Percentiles rank a stretch among this genome's conserved stretches.
Conservation (phyloP, 2,329 filamentous ascomycete species). For the Penicillium capsulatum region DNA sequence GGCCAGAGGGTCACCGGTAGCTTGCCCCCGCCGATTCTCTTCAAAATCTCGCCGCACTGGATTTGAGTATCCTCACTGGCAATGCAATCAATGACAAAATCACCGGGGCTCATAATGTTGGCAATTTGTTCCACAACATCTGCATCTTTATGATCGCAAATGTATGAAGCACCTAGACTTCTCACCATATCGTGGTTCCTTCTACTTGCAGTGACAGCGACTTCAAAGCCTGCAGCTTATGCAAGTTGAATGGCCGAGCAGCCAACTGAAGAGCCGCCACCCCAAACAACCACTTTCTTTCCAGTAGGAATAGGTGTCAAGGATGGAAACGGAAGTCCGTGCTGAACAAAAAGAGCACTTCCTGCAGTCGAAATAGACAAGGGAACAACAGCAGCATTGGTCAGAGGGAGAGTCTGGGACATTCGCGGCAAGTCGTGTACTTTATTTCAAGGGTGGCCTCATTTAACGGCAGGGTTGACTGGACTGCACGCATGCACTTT, state of each 20-base stretch:
- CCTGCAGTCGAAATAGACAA: slow-evolving; percentile 33
- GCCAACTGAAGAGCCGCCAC: slow-evolving; percentile 43
- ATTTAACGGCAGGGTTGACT: too few species aligned
- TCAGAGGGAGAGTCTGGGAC: slow-evolving; percentile 29
- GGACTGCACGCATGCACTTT: too few species aligned
- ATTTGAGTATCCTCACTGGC: slow-evolving; percentile 6
- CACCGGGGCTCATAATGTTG: slow-evolving; percentile 13
- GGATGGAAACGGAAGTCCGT: slow-evolving; percentile 23
- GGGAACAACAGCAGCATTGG: slow-evolving; percentile 37
- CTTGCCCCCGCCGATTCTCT: slow-evolving; percentile 13
- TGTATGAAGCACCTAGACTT: slow-evolving; percentile 33
- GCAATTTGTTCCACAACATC: slow-evolving; percentile 28
- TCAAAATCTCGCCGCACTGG: slow-evolving; percentile 12
- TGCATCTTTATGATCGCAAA: slow-evolving; percentile 38
- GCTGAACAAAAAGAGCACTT: slow-evolving; percentile 27
- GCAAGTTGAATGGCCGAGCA: slow-evolving; percentile 44
- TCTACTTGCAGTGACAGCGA: slow-evolving; percentile 37
- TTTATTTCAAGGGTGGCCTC: too few species aligned
- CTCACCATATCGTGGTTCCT: slow-evolving; percentile 37
- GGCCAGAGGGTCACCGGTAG: slow-evolving; percentile 4
- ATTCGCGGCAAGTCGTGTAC: too few species aligned
- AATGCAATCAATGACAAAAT: slow-evolving; percentile 12
- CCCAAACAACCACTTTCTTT: slow-evolving; percentile 42
- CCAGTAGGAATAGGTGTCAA: slow-evolving; percentile 13
- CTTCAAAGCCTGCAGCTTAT: slow-evolving; percentile 36